Evolutionary conservation across 257 asterid species (phyloP).

Genomic region (Handroanthus guayacan): DNA sequence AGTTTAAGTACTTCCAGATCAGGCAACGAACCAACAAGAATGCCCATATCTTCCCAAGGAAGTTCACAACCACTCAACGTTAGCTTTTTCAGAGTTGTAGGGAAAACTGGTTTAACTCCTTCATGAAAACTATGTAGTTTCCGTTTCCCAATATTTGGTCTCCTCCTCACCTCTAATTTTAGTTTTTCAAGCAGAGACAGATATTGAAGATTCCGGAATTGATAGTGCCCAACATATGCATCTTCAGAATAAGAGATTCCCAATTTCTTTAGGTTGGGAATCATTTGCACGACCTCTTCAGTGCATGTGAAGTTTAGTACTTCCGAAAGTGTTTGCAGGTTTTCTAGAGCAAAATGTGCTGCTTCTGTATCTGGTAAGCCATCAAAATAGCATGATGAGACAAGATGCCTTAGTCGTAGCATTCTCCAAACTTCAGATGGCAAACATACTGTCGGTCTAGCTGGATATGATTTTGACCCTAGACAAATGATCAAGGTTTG

Average conservation of each 20-base stretch:
- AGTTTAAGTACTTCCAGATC: slow-evolving; percentile 28
- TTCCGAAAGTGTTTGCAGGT: slow-evolving; percentile 23
- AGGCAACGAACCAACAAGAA: slow-evolving; percentile 30
- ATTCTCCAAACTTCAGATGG: slow-evolving; percentile 18
- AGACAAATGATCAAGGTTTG: slow-evolving; percentile 7
- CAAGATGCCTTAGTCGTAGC: slow-evolving; percentile 19
- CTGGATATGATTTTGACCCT: no score
- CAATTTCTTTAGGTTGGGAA: slow-evolving; percentile 16
- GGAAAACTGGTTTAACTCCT: neutral
- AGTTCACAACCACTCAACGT: slow-evolving; percentile 1
- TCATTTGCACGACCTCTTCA: neutral
- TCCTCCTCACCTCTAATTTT: neutral
- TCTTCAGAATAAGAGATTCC: neutral
- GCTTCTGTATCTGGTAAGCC: neutral
- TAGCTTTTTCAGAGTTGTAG: slow-evolving; percentile 5
- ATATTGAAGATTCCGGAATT: neutral
- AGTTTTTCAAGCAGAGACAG: neutral
- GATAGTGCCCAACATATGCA: neutral
- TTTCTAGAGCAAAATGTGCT: neutral
- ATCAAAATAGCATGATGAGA: neutral
- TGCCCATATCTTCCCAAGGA: slow-evolving; percentile 14
- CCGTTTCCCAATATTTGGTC: no score
- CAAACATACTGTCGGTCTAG: neutral
- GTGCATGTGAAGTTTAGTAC: neutral
- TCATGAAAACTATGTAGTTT: neutral